phyloP scores from a whole-genome alignment of 1,139 yeast species.

The Candida sp. region DNA sequence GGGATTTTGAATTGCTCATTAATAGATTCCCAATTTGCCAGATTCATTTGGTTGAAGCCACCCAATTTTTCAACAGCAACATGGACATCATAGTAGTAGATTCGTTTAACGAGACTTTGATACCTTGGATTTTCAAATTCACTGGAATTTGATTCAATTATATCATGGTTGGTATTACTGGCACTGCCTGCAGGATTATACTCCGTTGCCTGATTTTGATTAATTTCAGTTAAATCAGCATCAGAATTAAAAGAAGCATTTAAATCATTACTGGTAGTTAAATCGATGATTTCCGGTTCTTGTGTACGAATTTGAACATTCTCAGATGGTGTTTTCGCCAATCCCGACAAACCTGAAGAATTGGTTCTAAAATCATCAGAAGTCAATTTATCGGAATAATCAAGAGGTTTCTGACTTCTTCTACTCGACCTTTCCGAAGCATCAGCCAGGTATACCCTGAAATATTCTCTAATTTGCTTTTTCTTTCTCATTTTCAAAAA shows the following conservation, averaged over 20 bases:
- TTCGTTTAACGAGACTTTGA: slow-evolving; percentile 2
- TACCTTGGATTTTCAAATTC: neutral
- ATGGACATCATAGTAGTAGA: slow-evolving; percentile 55
- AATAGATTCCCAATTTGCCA: slow-evolving; percentile 30
- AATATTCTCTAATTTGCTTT: slow-evolving; percentile 22
- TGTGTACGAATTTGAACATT: neutral
- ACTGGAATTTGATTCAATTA: too few species aligned
- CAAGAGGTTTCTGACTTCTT: neutral
- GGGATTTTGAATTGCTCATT: slow-evolving; percentile 23
- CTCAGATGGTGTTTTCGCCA: neutral
- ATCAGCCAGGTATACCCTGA: slow-evolving; percentile 13
- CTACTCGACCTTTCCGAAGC: slow-evolving; percentile 1
- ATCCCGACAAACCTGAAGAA: neutral
- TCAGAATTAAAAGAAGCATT: neutral
- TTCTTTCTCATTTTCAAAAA: slow-evolving; percentile 46
- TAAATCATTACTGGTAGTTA: neutral
- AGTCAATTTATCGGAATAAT: slow-evolving; percentile 30
- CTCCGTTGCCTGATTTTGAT: neutral
- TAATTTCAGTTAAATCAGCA: too few species aligned
- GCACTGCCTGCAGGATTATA: slow-evolving; percentile 6
- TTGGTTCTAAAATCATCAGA: neutral
- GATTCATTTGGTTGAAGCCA: slow-evolving; percentile 17
- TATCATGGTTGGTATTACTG: neutral
- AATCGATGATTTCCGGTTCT: neutral
- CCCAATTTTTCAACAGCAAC: slow-evolving; percentile 37